These are phyloP conservation scores for Saccharomyces hybrid DNA, from an alignment of 1,139 yeast genomes.

Conservation along the genomic window DNA sequence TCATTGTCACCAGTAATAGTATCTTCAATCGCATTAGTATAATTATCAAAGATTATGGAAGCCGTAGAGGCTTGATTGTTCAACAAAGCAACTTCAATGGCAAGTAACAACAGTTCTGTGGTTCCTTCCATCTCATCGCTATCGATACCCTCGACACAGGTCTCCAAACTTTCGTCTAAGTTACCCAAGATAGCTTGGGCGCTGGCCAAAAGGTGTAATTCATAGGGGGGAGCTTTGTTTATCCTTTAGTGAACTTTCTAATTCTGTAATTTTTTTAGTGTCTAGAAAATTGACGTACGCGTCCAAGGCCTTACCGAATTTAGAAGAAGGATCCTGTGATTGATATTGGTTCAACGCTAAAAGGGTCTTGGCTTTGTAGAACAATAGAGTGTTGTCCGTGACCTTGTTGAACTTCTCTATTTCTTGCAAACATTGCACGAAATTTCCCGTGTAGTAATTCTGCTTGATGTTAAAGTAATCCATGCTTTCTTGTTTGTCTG, in stretches of 20 bases:
- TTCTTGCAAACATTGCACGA: conserved; percentile 22
- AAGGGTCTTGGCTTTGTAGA: conserved; percentile 25
- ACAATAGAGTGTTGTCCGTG: conserved; percentile 24
- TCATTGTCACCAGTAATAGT: conserved; percentile 30
- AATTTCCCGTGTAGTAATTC: conserved; percentile 30
- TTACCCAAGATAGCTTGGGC: conserved; percentile 25
- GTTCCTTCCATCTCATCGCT: conserved; percentile 19
- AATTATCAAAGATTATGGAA: conserved; percentile 25
- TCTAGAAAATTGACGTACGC: conserved; percentile 18
- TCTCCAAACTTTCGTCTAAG: conserved; percentile 18
- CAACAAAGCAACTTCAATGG: conserved; percentile 26
- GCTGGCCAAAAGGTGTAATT: conserved; percentile 23
- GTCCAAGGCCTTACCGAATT: conserved; percentile 17
- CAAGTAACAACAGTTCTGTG: conserved; percentile 27
- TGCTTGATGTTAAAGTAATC: conserved; percentile 30
- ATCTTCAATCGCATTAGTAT: conserved; percentile 22
- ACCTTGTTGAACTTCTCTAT: conserved; percentile 16
- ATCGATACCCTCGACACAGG: conserved; percentile 26
- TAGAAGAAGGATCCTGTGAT: conserved; percentile 8
- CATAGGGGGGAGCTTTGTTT: conserved; percentile 19
- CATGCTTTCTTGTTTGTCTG: conserved; percentile 13
- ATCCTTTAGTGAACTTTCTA: conserved; percentile 12
- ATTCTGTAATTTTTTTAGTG: conserved; percentile 11
- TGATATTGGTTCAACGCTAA: conserved; percentile 18
- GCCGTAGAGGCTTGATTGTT: conserved; percentile 23